These are phyloP conservation scores for Leccinum fallax DNA, from an alignment of 1,284 basidiomycete species.

Conservation along the genomic window DNA sequence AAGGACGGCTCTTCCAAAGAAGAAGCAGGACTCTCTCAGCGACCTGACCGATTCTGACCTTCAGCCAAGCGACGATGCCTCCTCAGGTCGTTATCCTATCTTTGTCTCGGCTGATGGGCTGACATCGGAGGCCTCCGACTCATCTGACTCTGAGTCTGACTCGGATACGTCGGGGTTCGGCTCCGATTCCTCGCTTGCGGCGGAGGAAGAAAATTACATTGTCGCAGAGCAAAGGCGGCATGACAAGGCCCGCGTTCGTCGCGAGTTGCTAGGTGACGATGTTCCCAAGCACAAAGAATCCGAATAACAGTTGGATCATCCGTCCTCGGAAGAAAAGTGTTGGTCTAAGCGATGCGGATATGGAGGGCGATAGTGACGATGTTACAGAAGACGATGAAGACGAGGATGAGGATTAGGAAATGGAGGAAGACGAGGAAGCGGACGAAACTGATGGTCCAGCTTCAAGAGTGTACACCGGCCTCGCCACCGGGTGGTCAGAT, in stretches of 20 bases:
- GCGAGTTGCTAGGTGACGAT: constrained; percentile 58
- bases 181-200: constrained; percentile 57
- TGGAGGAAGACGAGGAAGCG: constrained; percentile 42
- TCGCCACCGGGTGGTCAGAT: constrained; percentile 69
- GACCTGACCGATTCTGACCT: constrained; percentile 38
- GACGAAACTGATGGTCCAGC: constrained; percentile 47
- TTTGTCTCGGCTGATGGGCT: constrained; percentile 66
- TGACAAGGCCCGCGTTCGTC: constrained; percentile 52
- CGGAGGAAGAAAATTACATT: constrained; percentile 65
- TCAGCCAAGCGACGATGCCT: constrained; percentile 35
- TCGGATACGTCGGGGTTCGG: constrained; percentile 47
- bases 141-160: constrained; percentile 39
- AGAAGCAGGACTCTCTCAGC: constrained; percentile 34
- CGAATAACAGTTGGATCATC: constrained; percentile 65
- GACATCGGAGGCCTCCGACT: constrained; percentile 48
- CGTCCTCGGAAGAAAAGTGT: constrained; percentile 68
- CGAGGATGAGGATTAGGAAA: constrained; percentile 53
- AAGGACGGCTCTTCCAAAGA: constrained; percentile 36
- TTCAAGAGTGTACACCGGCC: constrained; percentile 53
- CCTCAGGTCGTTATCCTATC: constrained; percentile 57
- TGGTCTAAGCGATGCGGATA: constrained; percentile 58
- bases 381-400: constrained; percentile 41
- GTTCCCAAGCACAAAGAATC: constrained; percentile 47
- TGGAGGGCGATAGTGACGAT: constrained; percentile 55
- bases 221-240: constrained; percentile 47